Conservation (phyloP, 1,284 basidiomycete genomes). For the Rhodotorula sp. region DNA sequence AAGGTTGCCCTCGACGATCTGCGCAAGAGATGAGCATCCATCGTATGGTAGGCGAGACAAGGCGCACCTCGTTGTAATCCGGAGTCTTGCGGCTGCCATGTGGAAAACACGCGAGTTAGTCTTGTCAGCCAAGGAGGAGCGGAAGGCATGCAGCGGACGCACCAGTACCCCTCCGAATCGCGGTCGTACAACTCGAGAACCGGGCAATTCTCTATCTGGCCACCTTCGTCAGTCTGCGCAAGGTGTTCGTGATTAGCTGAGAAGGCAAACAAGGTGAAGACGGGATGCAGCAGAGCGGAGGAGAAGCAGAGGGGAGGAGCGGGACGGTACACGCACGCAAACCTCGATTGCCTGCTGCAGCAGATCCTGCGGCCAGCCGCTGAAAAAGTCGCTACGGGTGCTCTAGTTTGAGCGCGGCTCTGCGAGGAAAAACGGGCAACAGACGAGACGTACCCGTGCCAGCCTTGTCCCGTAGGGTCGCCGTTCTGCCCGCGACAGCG, state of each 20-base stretch:
- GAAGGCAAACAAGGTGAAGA: constrained; percentile 31
- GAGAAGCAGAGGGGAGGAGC: too few species aligned
- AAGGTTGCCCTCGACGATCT: constrained; percentile 42
- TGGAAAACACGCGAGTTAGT: too few species aligned
- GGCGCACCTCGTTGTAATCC: constrained; percentile 50
- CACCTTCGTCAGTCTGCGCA: not conserved
- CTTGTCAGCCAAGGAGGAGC: too few species aligned
- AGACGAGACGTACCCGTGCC: constrained; percentile 50
- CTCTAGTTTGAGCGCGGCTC: not conserved
- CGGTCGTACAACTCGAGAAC: constrained; percentile 35
- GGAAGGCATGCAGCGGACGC: too few species aligned
- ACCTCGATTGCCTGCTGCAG: constrained; percentile 60
- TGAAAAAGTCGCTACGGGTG: not conserved
- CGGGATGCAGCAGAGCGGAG: too few species aligned
- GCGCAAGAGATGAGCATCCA: too few species aligned
- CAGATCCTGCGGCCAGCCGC: constrained; percentile 48
- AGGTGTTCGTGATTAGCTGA: constrained; percentile 43
- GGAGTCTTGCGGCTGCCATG: constrained; percentile 54
- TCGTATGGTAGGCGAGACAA: too few species aligned
- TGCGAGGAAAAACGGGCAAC: accelerated
- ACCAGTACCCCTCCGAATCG: not conserved
- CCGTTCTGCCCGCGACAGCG: not conserved
- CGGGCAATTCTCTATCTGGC: not conserved
- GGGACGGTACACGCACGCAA: constrained; percentile 48
- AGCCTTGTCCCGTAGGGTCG: constrained; percentile 10